phyloP scores from a whole-genome alignment of 768 basidiomycete species.

The Suillus brevipes region DNA sequence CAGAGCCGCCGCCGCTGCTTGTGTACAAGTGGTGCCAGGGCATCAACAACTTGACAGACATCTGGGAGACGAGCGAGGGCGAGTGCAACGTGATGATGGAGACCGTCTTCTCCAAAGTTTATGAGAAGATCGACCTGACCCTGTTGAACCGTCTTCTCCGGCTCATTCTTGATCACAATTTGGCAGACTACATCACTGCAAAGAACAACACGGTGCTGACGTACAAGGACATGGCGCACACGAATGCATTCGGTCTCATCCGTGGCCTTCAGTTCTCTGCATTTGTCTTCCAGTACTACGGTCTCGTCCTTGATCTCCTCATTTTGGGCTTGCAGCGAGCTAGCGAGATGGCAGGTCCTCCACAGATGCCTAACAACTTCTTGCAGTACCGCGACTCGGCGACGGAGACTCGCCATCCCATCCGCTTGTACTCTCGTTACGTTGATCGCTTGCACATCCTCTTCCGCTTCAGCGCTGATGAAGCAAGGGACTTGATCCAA shows the following conservation, averaged over 20 bases:
- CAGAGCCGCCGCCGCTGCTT: slow-evolving; percentile 93
- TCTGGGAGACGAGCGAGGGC: slow-evolving; percentile 98
- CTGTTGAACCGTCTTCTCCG: slow-evolving; percentile 93
- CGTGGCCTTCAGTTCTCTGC: slow-evolving; percentile 98
- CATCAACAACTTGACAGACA: slow-evolving; percentile 96
- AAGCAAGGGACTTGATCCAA: slow-evolving; percentile 96
- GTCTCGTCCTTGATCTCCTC: slow-evolving; percentile 90
- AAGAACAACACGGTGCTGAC: slow-evolving; percentile 97
- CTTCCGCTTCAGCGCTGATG: slow-evolving; percentile 97
- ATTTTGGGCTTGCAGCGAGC: slow-evolving; percentile 97
- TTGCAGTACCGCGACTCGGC: slow-evolving; percentile 93
- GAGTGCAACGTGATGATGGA: slow-evolving; percentile 99
- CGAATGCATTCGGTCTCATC: slow-evolving; percentile 95
- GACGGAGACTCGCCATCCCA: slow-evolving; percentile 97
- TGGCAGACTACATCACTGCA: slow-evolving; percentile 98
- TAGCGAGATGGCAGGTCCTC: slow-evolving; percentile 98
- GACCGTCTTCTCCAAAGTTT: slow-evolving; percentile 95
- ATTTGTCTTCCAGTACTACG: slow-evolving; percentile 99
- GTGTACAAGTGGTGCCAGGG: slow-evolving; percentile 99
- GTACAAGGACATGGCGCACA: slow-evolving; percentile 98
- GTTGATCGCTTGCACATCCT: slow-evolving; percentile 94
- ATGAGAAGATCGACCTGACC: slow-evolving; percentile 98
- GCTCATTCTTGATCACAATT: slow-evolving; percentile 95
- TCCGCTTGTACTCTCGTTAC: slow-evolving; percentile 95
- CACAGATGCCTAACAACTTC: slow-evolving; percentile 98